phyloP scores from a whole-genome alignment of 202 grass and related monocot genomes.

The Dendrocalamus latiflorus region DNA sequence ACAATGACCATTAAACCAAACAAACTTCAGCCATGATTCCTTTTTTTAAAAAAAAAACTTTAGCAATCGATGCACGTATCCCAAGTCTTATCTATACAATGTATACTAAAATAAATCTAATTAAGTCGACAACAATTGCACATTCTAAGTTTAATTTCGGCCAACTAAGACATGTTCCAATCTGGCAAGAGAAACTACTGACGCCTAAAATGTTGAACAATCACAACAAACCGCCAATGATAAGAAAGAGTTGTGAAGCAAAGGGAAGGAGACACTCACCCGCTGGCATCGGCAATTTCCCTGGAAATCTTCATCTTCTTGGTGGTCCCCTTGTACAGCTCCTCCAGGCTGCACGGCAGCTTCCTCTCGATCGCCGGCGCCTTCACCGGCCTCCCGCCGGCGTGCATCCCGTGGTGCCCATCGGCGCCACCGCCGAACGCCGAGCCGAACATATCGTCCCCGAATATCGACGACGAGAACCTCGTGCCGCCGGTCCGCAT shows the following conservation, averaged over 20 bases:
- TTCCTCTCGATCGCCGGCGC: slow-evolving; percentile 57
- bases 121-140: neutral
- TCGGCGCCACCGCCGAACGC: slow-evolving; percentile 33
- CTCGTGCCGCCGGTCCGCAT: slow-evolving; percentile 44
- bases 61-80: neutral
- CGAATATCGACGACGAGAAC: slow-evolving; percentile 55
- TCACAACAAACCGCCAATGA: neutral
- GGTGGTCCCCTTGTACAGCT: slow-evolving; percentile 82
- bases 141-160: neutral
- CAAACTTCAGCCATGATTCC: neutral
- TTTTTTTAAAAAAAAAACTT: neutral
- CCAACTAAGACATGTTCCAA: neutral
- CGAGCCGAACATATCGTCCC: slow-evolving; percentile 51
- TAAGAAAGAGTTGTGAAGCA: neutral
- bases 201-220: neutral
- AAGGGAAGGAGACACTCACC: slow-evolving; percentile 26
- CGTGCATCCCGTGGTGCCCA: slow-evolving; percentile 43
- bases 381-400: slow-evolving; percentile 42
- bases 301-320: slow-evolving; percentile 98
- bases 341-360: slow-evolving; percentile 74
- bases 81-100: neutral
- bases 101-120: neutral
- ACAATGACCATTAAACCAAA: neutral
- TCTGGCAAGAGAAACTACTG: neutral
- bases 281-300: slow-evolving; percentile 74